Base-by-base conservation (phyloP, 2,329 filamentous ascomycete species). In the Byssochlamys sp. region DNA sequence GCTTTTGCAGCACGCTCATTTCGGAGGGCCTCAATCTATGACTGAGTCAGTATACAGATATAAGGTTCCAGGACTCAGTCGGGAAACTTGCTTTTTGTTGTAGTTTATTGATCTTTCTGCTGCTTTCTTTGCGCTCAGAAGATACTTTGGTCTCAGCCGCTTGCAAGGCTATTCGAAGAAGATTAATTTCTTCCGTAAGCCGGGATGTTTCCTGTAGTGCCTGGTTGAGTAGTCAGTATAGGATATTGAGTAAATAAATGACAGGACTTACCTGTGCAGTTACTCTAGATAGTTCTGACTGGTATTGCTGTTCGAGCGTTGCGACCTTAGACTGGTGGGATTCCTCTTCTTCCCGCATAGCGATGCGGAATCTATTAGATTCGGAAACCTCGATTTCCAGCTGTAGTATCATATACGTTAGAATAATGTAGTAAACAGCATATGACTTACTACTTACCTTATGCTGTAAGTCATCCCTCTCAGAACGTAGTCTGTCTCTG, bases 1-100 rank as follows among this genome's bases (percentile, higher is more conserved):
- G 71, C 70, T 59, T 74, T 74, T 9, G 67, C 63, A 24, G 70
- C 66, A 45, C 71, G 65, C 54, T 73, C 70, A 39, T 71, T 66
- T 12, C 67, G 69, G 39, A 73, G 61, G 27, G 66, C 65, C 61
- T 72, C 70, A 11, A 73, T 59, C 71, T 74, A 24, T 39, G 12
- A 6, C 55, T 19, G 39, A 51, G 24, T 57, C n/a, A 50, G 24
- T 24, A 45, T 45, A 19, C n/a, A 19, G 5, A 45, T 24, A 45
- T n/a, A 45, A 10, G n/a, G 26, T 9, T 26, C 28, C 6, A 51
- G n/a, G 24, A 7, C 10, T 52, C 39, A 29, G 26, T 35, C n/a
- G 10, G 12, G 27, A 52, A 39, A 39, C 48, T 51, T 61, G 72
- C 71, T 63, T 73, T 73, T 55, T 61, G 69, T 53, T 73, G 70